Evolutionary conservation across 495 filamentous ascomycete genomes (phyloP), one percentile per base, ranked within the genome.

Genomic region (Staphylotrichum tortipilum): DNA sequence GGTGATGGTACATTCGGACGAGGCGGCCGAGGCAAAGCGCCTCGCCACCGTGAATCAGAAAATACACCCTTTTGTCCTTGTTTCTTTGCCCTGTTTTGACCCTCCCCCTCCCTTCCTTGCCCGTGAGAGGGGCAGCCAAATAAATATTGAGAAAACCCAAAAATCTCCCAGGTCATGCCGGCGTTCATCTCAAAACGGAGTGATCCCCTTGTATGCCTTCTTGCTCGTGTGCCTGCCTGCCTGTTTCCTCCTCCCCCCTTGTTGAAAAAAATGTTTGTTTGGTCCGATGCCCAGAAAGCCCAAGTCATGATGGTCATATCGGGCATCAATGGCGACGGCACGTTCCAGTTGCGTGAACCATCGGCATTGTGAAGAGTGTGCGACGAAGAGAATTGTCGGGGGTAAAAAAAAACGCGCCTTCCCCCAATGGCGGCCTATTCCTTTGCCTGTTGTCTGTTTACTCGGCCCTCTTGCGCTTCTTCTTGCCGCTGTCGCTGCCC

Each of bases 381-480:
- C 45, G 48, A 56, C 64, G 62, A 65, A 65, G 57, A 48, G 64
- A 67, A 66, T 41, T 7, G 33, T 35, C n/a, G n/a, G n/a, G n/a
- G n/a, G n/a, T n/a, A n/a, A n/a, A n/a, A n/a, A n/a, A n/a, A n/a
- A n/a, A n/a, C n/a, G n/a, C n/a, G n/a, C n/a, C n/a, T n/a, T n/a
- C n/a, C n/a, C n/a, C n/a, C n/a, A n/a, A n/a, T n/a, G n/a, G n/a
- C n/a, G n/a, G n/a, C n/a, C n/a, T n/a, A n/a, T n/a, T n/a, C n/a
- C n/a, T n/a, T n/a, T n/a, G n/a, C n/a, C n/a, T n/a, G n/a, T n/a
- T n/a, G 6, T 7, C 10, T 42, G 28, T 17, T 61, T 70, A 79
- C 26, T 76, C 73, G 37, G 66, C 62, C 54, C 86, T 79, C 80
- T 88, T 89, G 68, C 85, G 78, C 81, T 89, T 90, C 79, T 86